Conservation (phyloP, 1,284 basidiomycete genomes). For the Cryptococcus sp. region DNA sequence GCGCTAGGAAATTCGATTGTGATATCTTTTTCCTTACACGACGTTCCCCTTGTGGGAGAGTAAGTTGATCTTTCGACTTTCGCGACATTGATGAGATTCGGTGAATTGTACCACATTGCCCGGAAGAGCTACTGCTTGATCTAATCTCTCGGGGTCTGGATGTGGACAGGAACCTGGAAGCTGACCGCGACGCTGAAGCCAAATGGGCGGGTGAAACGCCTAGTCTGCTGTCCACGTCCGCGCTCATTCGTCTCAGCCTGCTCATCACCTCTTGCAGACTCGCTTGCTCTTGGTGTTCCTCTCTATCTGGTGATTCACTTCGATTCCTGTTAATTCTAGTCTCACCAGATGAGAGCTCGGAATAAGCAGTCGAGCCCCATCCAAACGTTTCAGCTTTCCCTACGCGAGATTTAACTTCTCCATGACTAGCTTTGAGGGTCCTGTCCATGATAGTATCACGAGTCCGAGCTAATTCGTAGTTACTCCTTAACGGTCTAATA, state of each 20-base stretch:
- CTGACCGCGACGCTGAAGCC: background rate
- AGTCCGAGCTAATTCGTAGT: background rate
- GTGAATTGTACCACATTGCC: background rate
- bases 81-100: background rate
- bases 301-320: background rate
- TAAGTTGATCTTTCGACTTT: background rate
- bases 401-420: too few relatives aligned
- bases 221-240: background rate
- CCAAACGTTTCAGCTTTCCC: constrained; percentile 10
- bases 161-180: background rate
- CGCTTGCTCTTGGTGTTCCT: background rate
- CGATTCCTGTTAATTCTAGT: background rate
- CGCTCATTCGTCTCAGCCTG: background rate
- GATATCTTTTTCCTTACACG: constrained; percentile 5
- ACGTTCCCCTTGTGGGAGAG: background rate
- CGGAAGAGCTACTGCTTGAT: background rate
- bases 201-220: background rate
- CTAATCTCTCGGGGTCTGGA: background rate
- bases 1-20: constrained; percentile 7
- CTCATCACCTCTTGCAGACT: constrained; percentile 6
- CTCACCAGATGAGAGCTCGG: constrained; percentile 15
- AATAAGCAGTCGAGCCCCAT: constrained; percentile 27
- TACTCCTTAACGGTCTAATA: background rate
- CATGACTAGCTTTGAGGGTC: background rate
- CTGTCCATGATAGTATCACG: background rate